Percentiles rank a stretch among this genome's conserved stretches.
Evolutionary conservation across 2,329 filamentous ascomycete genomes (phyloP).

Genomic region (Tolypocladium capitatum): DNA sequence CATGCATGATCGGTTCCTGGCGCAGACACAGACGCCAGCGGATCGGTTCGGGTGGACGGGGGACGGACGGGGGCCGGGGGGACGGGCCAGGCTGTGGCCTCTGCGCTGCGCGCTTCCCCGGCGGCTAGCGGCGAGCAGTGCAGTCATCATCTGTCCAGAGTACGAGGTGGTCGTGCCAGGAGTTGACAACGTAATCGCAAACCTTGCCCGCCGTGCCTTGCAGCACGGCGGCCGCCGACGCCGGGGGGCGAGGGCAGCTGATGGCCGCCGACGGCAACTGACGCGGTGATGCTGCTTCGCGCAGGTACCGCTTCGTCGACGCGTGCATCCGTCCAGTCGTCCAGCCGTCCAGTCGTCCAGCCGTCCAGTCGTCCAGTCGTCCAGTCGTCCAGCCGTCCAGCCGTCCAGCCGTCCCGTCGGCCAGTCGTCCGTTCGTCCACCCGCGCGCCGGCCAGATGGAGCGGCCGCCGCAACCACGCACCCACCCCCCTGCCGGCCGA

Average conservation of each 20-base stretch:
- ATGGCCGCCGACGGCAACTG: neutral
- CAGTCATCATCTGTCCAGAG: no score
- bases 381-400: no score
- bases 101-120: neutral
- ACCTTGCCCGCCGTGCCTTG: neutral
- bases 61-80: neutral
- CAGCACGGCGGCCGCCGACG: neutral
- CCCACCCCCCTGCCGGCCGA: no score
- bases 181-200: neutral
- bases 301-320: no score
- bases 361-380: no score
- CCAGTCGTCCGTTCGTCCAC: no score
- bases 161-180: no score
- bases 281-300: no score
- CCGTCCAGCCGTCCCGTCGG: no score
- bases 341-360: no score
- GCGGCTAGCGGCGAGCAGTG: neutral
- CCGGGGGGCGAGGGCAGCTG: no score
- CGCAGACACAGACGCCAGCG: neutral
- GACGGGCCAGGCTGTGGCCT: neutral
- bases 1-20: conserved; percentile 1
- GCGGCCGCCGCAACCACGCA: neutral
- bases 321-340: neutral
- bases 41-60: neutral
- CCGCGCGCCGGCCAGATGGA: neutral